Percentiles rank a stretch among this genome's conserved stretches.
These are phyloP conservation scores for Dichotomopilus funicola DNA, from an alignment of 2,329 filamentous ascomycete genomes.

Conservation along the genomic window DNA sequence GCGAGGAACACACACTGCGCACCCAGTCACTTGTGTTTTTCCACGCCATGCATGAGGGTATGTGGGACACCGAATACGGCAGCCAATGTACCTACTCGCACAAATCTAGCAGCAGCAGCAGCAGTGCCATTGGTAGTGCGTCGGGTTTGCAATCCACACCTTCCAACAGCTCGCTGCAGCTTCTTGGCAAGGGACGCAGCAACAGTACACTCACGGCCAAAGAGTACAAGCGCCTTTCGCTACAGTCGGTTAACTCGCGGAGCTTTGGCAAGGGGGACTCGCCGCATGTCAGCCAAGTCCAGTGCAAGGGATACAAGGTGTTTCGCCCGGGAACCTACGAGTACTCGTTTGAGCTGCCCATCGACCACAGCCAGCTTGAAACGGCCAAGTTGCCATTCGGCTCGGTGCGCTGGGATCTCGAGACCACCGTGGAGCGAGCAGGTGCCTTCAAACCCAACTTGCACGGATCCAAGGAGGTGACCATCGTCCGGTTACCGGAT, in stretches of 20 bases:
- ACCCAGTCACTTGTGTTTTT: slow-evolving; percentile 91
- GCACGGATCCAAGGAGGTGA: slow-evolving; percentile 73
- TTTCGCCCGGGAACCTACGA: slow-evolving; percentile 68
- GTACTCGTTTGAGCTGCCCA: slow-evolving; percentile 75
- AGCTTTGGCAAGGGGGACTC: slow-evolving; percentile 79
- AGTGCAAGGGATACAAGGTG: slow-evolving; percentile 71
- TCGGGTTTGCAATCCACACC: slow-evolving; percentile 27
- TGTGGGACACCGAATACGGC: slow-evolving; percentile 55
- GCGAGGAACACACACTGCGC: slow-evolving; percentile 77
- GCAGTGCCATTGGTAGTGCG: slow-evolving; percentile 25
- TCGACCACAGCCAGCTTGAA: slow-evolving; percentile 83
- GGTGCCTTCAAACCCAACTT: slow-evolving; percentile 88
- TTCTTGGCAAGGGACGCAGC: slow-evolving; percentile 25
- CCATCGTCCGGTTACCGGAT: slow-evolving; percentile 75
- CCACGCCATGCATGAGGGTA: slow-evolving; percentile 60
- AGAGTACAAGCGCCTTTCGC: slow-evolving; percentile 61
- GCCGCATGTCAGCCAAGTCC: slow-evolving; percentile 52
- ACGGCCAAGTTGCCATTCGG: slow-evolving; percentile 83
- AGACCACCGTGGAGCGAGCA: slow-evolving; percentile 76
- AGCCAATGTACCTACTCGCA: slow-evolving; percentile 54
- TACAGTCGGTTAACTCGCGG: slow-evolving; percentile 73
- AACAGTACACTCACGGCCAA: slow-evolving; percentile 35
- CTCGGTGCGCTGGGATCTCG: slow-evolving; percentile 80
- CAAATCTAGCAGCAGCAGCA: slow-evolving; percentile 26
- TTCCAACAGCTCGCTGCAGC: slow-evolving; percentile 30